Conservation (phyloP, 2,329 filamentous ascomycete genomes). For the Juglanconis sp. region DNA sequence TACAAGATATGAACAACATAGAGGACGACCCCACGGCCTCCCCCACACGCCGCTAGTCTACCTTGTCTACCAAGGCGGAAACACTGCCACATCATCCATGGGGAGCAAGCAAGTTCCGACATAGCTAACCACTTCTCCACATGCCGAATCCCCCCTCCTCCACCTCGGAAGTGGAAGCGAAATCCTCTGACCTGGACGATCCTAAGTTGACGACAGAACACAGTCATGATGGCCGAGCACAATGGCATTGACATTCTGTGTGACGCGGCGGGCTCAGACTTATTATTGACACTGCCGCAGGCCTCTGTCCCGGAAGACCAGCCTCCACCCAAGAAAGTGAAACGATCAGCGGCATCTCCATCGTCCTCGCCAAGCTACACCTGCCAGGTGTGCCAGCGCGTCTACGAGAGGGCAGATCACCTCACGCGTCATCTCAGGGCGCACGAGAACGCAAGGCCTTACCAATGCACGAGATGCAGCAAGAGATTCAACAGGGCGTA, state of each 20-base stretch:
- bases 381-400: slow-evolving; percentile 27
- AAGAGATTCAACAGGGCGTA: slow-evolving; percentile 29
- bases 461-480: slow-evolving; percentile 27
- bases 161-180: background rate
- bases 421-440: slow-evolving; percentile 28
- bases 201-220: background rate
- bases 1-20: too few relatives aligned
- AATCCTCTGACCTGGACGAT: background rate
- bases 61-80: too few relatives aligned
- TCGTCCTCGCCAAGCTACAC: slow-evolving; percentile 5
- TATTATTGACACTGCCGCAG: background rate
- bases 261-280: slow-evolving; percentile 24
- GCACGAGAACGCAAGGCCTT: slow-evolving; percentile 28
- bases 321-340: slow-evolving; percentile 6
- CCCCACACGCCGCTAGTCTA: too few relatives aligned
- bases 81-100: too few relatives aligned
- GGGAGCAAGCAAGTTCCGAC: background rate
- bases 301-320: background rate
- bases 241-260: slow-evolving; percentile 29
- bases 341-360: slow-evolving; percentile 15
- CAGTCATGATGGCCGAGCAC: slow-evolving; percentile 23
- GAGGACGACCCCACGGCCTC: too few relatives aligned
- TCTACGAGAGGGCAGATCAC: slow-evolving; percentile 29
- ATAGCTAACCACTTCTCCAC: background rate
- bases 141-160: background rate